Evolutionary conservation across 495 filamentous ascomycete genomes (phyloP).

Genomic region (Daldinia decipiens): DNA sequence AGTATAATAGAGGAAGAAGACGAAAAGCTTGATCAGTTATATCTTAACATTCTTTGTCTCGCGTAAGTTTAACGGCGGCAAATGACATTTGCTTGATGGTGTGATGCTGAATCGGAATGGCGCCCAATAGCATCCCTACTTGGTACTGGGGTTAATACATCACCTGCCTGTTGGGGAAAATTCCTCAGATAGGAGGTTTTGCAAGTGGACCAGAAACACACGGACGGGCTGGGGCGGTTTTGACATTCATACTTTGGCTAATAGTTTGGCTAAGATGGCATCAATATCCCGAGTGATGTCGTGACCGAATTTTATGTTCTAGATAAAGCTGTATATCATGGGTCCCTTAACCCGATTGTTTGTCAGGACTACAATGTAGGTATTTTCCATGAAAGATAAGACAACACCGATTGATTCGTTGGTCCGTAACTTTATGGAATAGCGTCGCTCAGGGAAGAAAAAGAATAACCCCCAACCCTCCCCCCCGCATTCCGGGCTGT

Average conservation of each 20-base stretch:
- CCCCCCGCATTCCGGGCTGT: background rate
- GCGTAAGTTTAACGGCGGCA: background rate
- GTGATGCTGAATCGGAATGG: constrained; percentile 23
- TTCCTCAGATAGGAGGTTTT: background rate
- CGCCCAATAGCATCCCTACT: constrained; percentile 1
- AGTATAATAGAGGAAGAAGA: background rate
- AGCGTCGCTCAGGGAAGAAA: too few relatives aligned
- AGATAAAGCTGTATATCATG: background rate
- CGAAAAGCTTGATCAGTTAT: background rate
- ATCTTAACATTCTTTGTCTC: background rate
- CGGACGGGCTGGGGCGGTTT: background rate
- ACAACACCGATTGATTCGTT: background rate
- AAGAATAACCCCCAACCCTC: too few relatives aligned
- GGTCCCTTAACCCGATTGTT: background rate
- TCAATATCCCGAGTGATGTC: constrained; percentile 11
- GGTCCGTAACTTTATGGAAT: background rate
- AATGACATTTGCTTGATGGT: constrained; percentile 9
- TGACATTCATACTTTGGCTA: background rate
- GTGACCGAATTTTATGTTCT: constrained; percentile 10
- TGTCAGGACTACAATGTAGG: background rate
- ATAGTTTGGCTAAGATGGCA: background rate
- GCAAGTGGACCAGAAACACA: constrained; percentile 2
- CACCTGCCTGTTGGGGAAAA: constrained; percentile 17
- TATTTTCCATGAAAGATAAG: background rate
- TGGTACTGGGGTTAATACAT: background rate